Evolutionary conservation across 139 green algal species (phyloP).

Genomic region (Nannochloris sp.): DNA sequence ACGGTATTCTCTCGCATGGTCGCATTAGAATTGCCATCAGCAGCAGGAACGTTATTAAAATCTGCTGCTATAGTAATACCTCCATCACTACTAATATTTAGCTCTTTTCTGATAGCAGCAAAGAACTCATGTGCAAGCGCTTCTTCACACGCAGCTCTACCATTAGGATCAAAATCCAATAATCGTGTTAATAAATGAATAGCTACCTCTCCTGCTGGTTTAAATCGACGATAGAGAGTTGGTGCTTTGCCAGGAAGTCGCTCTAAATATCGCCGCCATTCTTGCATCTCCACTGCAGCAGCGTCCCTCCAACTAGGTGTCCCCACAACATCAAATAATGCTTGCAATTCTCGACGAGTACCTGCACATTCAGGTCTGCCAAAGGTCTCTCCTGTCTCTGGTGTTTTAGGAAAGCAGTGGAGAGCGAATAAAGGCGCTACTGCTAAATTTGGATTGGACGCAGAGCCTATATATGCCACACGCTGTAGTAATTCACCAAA

Average conservation of each 20-base stretch:
- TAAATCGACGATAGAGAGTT: constrained; percentile 53
- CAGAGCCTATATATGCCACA: constrained; percentile 55
- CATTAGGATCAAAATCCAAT: constrained; percentile 78
- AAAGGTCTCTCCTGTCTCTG: constrained; percentile 34
- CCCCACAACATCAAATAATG: constrained; percentile 84
- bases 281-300: constrained; percentile 44
- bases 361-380: constrained; percentile 19
- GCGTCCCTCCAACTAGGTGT: constrained; percentile 75
- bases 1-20: background rate
- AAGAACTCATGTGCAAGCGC: constrained; percentile 82
- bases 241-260: constrained; percentile 43
- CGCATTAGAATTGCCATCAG: too few species aligned
- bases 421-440: constrained; percentile 76
- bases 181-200: constrained; percentile 78
- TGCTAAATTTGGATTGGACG: constrained; percentile 64
- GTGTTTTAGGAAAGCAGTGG: constrained; percentile 53
- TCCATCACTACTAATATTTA: too few species aligned
- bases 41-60: background rate
- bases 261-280: constrained; percentile 75
- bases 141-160: constrained; percentile 53
- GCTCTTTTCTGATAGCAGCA: background rate
- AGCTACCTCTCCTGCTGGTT: constrained; percentile 55
- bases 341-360: constrained; percentile 62
- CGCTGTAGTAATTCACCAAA: constrained; percentile 87
- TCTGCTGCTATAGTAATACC: background rate